These are phyloP conservation scores for Dothideomycetidae sp. DNA, from an alignment of 2,329 filamentous ascomycete genomes.

Conservation along the genomic window DNA sequence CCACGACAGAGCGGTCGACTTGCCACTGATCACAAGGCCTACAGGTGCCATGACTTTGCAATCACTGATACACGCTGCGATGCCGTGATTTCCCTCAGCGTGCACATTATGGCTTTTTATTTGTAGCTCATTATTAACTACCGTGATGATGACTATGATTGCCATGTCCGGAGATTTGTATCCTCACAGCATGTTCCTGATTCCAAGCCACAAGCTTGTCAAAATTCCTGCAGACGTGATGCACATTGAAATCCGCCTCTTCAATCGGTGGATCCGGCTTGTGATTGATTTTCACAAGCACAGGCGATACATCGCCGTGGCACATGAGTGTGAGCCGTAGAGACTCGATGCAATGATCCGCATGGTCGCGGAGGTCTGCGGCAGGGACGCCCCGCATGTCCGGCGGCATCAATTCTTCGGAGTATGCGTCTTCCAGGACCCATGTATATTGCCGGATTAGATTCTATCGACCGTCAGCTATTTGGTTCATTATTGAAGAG, in stretches of 20 bases:
- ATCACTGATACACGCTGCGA: too few relatives aligned
- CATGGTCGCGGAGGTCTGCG: conserved; percentile 10
- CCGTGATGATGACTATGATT: too few relatives aligned
- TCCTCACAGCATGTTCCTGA: conserved; percentile 2
- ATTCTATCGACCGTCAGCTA: too few relatives aligned
- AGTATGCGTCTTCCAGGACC: conserved; percentile 8
- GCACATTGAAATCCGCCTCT: conserved; percentile 9
- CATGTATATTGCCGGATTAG: conserved; percentile 12
- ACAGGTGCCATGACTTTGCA: too few relatives aligned
- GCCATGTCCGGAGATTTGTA: too few relatives aligned
- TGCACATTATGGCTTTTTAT: too few relatives aligned
- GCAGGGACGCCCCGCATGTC: conserved; percentile 1
- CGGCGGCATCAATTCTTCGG: conserved; percentile 1
- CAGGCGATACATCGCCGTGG: conserved; percentile 9
- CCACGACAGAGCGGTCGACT: too few relatives aligned
- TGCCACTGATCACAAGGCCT: too few relatives aligned
- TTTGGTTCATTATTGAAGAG: too few relatives aligned
- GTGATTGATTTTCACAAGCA: conserved; percentile 9
- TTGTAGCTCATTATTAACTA: too few relatives aligned
- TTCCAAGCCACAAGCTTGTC: conserved; percentile 5
- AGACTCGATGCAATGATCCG: conserved; percentile 12
- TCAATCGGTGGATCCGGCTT: conserved; percentile 6
- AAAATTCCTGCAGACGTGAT: conserved; percentile 11
- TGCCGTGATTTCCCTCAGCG: too few relatives aligned
- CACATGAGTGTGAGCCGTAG: conserved; percentile 11